Percentiles rank a stretch among this genome's conserved stretches.
Conservation (phyloP, 2,329 filamentous ascomycete species). For the Colletotrichum cordylinicola region DNA sequence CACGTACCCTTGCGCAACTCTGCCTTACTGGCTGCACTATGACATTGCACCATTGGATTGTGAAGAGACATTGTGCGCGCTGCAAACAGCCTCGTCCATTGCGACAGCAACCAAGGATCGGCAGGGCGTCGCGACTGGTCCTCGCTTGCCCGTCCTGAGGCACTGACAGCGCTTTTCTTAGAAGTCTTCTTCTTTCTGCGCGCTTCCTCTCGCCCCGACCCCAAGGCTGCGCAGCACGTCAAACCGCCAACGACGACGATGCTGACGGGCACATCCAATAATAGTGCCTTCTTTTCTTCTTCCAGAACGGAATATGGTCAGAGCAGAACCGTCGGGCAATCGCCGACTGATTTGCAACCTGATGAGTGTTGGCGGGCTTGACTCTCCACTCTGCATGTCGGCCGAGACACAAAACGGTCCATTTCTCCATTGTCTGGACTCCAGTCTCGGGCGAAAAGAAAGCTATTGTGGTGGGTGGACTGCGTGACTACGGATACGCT, state of each 20-base stretch:
- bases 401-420: conserved; percentile 16
- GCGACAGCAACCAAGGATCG: conserved; percentile 17
- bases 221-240: neutral
- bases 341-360: neutral
- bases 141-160: conserved; percentile 7
- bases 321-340: neutral
- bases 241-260: neutral
- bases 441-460: neutral
- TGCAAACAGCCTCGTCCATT: neutral
- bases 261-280: neutral
- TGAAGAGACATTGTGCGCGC: neutral
- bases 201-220: neutral
- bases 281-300: neutral
- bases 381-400: neutral
- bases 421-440: neutral
- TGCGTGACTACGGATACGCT: too few species aligned
- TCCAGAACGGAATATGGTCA: neutral
- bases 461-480: neutral
- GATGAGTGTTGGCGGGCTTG: neutral
- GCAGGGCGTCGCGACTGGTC: neutral
- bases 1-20: conserved; percentile 3
- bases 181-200: neutral
- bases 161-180: conserved; percentile 20
- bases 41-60: neutral
- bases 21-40: neutral